phyloP scores from a whole-genome alignment of 257 asterid genomes.

The Forsythia suspensa region DNA sequence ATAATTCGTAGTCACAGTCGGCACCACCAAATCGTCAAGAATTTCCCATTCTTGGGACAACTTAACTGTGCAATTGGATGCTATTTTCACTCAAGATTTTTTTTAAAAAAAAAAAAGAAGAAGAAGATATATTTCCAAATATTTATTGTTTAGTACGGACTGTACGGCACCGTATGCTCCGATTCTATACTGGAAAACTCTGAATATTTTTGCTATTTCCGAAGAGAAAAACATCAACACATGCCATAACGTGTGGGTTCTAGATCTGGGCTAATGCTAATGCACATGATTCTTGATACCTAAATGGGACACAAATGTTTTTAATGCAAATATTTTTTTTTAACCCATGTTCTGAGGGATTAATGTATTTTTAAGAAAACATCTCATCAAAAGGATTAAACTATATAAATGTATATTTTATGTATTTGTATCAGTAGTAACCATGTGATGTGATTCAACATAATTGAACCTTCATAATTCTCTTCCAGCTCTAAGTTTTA shows the following conservation, averaged over 20 bases:
- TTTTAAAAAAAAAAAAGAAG: no score
- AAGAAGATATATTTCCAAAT: no score
- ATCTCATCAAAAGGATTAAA: not conserved
- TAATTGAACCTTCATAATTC: slow-evolving; percentile 22
- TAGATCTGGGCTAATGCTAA: slow-evolving; percentile 31
- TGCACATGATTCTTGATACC: slow-evolving; percentile 40
- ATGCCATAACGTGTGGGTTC: slow-evolving; percentile 41
- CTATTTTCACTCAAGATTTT: no score
- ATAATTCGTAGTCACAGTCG: no score
- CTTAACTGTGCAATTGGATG: no score
- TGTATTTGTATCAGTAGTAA: slow-evolving; percentile 7
- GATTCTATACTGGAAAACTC: slow-evolving; percentile 23
- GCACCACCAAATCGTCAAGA: no score
- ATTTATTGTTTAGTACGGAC: not conserved
- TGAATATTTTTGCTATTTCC: slow-evolving; percentile 16
- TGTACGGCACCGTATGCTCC: slow-evolving; percentile 16
- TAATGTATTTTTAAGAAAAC: slow-evolving; percentile 17
- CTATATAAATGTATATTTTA: not conserved
- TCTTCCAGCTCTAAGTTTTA: slow-evolving; percentile 1
- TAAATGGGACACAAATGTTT: slow-evolving; percentile 28
- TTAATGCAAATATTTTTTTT: slow-evolving; percentile 27
- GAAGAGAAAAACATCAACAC: slow-evolving; percentile 33
- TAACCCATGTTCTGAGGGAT: slow-evolving; percentile 24
- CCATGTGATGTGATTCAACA: slow-evolving; percentile 29
- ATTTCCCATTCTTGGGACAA: no score